phyloP scores from a whole-genome alignment of 768 basidiomycete genomes.

The Xerocomus spinulosus region DNA sequence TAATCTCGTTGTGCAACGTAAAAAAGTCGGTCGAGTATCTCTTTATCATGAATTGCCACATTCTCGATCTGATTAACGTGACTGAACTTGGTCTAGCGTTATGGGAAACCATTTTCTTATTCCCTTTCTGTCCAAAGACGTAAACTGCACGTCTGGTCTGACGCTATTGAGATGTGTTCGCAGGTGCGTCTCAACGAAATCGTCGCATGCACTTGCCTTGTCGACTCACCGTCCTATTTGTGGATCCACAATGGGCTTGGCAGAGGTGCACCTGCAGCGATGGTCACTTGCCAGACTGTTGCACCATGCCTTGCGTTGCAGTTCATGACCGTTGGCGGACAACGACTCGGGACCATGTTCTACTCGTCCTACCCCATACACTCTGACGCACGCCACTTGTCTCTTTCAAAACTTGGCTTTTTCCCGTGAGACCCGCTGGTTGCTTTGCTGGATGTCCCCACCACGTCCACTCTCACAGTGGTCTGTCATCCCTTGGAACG shows the following conservation, averaged over 20 bases:
- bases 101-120: constrained; percentile 4
- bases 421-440: too few species aligned
- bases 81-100: not conserved
- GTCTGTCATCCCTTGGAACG: not conserved
- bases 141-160: constrained; percentile 9
- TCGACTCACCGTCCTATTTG: not conserved
- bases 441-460: not conserved
- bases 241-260: not conserved
- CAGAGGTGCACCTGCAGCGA: constrained; percentile 1
- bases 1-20: constrained; percentile 12
- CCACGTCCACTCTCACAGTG: not conserved
- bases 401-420: too few species aligned
- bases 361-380: not conserved
- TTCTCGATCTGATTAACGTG: constrained; percentile 7
- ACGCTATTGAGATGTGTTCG: constrained; percentile 9
- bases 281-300: not conserved
- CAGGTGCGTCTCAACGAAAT: constrained; percentile 3
- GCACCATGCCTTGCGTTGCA: constrained; percentile 4
- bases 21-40: constrained; percentile 13
- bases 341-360: not conserved
- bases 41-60: constrained; percentile 5
- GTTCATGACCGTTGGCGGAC: constrained; percentile 7
- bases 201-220: not conserved
- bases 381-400: too few species aligned
- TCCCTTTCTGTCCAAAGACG: constrained; percentile 13